Percentiles rank a stretch among this genome's conserved stretches.
phyloP scores from a whole-genome alignment of 345 rosid genomes.

The Rhizophora mangle region DNA sequence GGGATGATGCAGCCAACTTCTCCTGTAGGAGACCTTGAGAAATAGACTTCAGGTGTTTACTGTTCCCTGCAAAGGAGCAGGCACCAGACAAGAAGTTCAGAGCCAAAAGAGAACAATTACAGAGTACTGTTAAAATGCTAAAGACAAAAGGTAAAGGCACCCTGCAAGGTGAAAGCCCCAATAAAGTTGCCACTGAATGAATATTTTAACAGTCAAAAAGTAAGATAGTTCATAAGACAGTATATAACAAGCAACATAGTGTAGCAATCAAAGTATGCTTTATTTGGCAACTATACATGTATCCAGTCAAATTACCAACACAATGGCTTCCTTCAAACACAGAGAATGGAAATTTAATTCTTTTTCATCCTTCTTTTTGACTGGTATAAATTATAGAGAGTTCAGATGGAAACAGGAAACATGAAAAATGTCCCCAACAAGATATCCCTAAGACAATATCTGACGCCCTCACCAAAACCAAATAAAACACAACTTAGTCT shows the following conservation, averaged over 20 bases:
- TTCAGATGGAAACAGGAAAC: not conserved
- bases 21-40: constrained; percentile 39
- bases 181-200: not conserved
- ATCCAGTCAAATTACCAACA: not conserved
- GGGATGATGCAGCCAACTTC: constrained; percentile 43
- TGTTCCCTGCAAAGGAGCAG: constrained; percentile 44
- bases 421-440: not conserved
- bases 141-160: not conserved
- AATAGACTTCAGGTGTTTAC: constrained; percentile 39
- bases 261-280: not conserved
- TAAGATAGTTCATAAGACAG: constrained; percentile 2
- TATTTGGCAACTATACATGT: not conserved
- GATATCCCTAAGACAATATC: constrained; percentile 13
- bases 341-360: not conserved
- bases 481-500: not conserved
- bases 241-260: not conserved
- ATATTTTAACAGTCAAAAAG: not conserved
- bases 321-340: not conserved
- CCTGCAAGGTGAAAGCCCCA: not conserved
- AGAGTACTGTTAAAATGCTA: constrained; percentile 4
- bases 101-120: constrained; percentile 11
- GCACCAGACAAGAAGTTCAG: constrained; percentile 24
- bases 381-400: not conserved
- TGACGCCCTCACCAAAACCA: constrained; percentile 7
- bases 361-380: not conserved